A percentile compares a stretch with the other conserved stretches of the same genome.
Conservation (phyloP, 179 eudicot genomes). For the Drosera spatulata region DNA sequence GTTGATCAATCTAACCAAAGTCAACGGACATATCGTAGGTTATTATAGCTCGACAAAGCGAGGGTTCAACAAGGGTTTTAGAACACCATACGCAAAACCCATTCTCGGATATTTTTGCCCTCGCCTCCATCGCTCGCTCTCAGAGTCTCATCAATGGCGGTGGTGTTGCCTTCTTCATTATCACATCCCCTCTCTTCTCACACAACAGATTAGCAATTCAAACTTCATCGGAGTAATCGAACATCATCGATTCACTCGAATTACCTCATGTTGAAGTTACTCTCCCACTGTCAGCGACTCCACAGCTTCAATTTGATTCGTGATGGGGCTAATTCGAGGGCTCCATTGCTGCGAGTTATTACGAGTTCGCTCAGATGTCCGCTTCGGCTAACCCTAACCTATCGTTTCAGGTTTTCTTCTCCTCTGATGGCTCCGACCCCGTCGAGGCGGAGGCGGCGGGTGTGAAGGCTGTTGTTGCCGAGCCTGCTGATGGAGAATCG, state of each 20-base stretch:
- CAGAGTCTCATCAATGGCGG: too few species aligned
- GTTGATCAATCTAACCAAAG: too few species aligned
- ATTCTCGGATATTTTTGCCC: too few species aligned
- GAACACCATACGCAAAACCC: too few species aligned
- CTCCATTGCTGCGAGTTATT: conserved; percentile 40
- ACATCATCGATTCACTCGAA: not conserved
- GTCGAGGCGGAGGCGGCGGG: conserved; percentile 8
- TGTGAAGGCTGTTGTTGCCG: conserved; percentile 19
- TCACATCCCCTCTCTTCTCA: too few species aligned
- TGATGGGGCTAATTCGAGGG: conserved; percentile 17
- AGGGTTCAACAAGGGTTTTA: too few species aligned
- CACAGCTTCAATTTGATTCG: conserved; percentile 25
- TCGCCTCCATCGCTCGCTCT: too few species aligned
- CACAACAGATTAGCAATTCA: too few species aligned
- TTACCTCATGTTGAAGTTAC: conserved; percentile 45
- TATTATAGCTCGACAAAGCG: too few species aligned
- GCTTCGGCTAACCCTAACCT: conserved; percentile 27
- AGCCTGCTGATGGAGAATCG: conserved; percentile 31
- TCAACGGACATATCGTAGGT: too few species aligned
- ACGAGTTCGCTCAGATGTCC: conserved; percentile 23
- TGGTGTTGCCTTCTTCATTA: too few species aligned
- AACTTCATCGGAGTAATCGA: too few species aligned
- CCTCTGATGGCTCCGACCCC: conserved; percentile 39
- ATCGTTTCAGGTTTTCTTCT: conserved; percentile 36
- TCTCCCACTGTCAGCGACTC: conserved; percentile 33